Evolutionary conservation across 2,329 filamentous ascomycete genomes (phyloP), one percentile per base, ranked within the genome.

Genomic region (Fusarium cicatricum): DNA sequence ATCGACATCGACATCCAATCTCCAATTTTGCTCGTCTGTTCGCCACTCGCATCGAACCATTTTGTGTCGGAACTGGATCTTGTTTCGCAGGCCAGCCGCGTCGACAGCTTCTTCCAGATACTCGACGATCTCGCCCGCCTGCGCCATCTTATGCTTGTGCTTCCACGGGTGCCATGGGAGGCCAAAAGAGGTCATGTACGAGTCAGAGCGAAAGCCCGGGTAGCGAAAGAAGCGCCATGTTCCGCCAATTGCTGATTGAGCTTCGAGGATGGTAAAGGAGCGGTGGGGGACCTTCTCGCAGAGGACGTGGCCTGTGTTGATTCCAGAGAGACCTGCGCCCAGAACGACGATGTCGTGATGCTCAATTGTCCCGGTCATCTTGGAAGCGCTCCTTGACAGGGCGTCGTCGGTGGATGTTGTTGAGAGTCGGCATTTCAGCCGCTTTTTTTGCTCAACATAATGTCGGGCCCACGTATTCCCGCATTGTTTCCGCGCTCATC

Each of bases 151-250:
- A 34, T 70, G 60, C 11, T 75, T 70, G 36, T 84, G 78, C 9
- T 75, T 78, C 90, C 90, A 94, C 3, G 88, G 88, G 47, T 88
- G 80, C 86, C 90, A 95, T 1, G 82, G 71, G 58, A 93, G 89
- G 39, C 85, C 85, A 53, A 88, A 89, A 1, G 84, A 78, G 49
- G 79, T 80, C 62, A 89, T 80, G 65, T 83, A 79, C 2, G 85
- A 88, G 69, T 90, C 87, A 34, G 85, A 88, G 32, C 87, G 84
- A 53, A 92, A 84, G 32, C 90, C 88, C 0, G 90, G 90, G 68
- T 92, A 93, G 38, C 83, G 85, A 79, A 91, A 94, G 50, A 92
- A 83, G 64, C 85, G 84, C 90, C 90, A 94, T 12, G 90, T 94
- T 23, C 90, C 90, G 11, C 90, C 90, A 9, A 92, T 78, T 36